phyloP scores from a whole-genome alignment of 306 rosid species.

The Mucuna pruriens region DNA sequence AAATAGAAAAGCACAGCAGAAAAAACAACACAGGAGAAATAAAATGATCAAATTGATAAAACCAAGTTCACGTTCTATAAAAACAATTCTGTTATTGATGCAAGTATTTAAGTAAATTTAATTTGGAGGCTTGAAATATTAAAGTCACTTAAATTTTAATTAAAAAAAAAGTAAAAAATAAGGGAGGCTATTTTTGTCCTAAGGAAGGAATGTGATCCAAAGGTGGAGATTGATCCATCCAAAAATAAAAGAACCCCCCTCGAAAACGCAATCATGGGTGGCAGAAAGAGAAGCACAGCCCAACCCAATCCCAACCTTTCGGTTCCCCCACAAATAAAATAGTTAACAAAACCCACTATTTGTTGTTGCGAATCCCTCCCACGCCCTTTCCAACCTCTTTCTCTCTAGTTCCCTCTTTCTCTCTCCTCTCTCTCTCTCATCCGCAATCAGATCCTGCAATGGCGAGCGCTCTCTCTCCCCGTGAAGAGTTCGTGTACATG shows the following conservation, averaged over 20 bases:
- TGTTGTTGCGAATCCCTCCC: neutral
- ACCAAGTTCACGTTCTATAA: no score
- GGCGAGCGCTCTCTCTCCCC: slow-evolving; percentile 74
- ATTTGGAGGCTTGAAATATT: no score
- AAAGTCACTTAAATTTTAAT: no score
- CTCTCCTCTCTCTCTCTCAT: slow-evolving; percentile 1
- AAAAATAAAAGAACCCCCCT: neutral
- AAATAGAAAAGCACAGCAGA: neutral
- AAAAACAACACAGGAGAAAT: neutral
- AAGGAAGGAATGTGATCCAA: neutral
- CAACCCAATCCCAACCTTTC: slow-evolving; percentile 34
- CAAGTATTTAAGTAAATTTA: no score
- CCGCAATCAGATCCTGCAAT: slow-evolving; percentile 49
- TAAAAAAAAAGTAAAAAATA: neutral
- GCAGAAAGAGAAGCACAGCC: slow-evolving; percentile 22
- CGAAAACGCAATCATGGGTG: slow-evolving; percentile 63
- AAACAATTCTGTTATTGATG: no score
- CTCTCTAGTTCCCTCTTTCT: neutral
- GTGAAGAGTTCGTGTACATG: slow-evolving; percentile 95
- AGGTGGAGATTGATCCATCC: neutral
- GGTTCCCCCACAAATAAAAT: slow-evolving; percentile 40
- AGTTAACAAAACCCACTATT: slow-evolving; percentile 2
- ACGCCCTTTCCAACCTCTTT: neutral
- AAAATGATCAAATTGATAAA: no score
- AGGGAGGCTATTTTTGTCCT: neutral